Base-by-base conservation (phyloP, 352 stramenopile species). In the Globisporangium takayamanum region DNA sequence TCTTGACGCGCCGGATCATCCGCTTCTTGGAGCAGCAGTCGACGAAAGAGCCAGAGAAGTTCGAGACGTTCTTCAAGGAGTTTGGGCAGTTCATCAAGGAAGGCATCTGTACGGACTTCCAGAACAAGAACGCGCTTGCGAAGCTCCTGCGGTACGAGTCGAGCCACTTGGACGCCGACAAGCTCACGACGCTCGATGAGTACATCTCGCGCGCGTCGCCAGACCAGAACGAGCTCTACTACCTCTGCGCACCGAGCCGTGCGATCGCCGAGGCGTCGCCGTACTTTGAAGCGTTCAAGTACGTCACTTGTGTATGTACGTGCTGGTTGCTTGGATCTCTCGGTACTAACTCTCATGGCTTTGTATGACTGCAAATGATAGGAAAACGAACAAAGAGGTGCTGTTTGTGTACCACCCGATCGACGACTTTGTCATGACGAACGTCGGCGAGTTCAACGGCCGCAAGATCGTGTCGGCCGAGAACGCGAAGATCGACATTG, bases 351-450 rank as follows among this genome's bases (percentile, higher is more conserved):
- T 47, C 15, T 3, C 26, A n/a, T 37, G 6, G 4, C 5, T 18
- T 5, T 53, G 15, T 53, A 25, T 46, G 11, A 5, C 28, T n/a
- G 28, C 28, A 5, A 1, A 20, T 20, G 30, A 16, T 41, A 94
- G 84, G 67, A 92, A 93, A 69, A 78, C 80, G 55, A 94, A 94
- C 69, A 94, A 92, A 70, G 91, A 98, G 64, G 97, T 99, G 48
- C 70, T 99, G 48, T 99, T 99, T 62, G 80, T 99, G 49, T 99
- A 99, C 78, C 96, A 91, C 65, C 82, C 96, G 7, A 98, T 99
- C 60, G 97, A 99, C 65, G 98, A 99, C 70, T 99, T 99, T 64
- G 97, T 99, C 49, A 99, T 99, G 95, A 97, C 89, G 39, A 99
- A 99, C 73, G 76, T 99, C 50, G 92, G 80, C 50, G 87, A 95